Percentiles rank a stretch among this genome's conserved stretches.
These are phyloP conservation scores for Tetrapisispora fleetii DNA, from an alignment of 805 yeast genomes.

Conservation along the genomic window DNA sequence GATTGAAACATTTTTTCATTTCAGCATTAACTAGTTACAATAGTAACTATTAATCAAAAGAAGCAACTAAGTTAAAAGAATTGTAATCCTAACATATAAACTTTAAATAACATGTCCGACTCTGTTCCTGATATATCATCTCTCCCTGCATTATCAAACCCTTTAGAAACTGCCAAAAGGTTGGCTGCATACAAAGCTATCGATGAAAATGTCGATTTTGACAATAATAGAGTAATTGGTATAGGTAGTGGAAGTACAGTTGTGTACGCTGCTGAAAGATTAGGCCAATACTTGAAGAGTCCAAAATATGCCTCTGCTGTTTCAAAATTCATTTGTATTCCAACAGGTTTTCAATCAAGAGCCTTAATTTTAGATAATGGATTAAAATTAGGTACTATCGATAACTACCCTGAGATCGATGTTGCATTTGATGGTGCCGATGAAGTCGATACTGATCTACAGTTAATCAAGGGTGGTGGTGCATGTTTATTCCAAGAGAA, in stretches of 20 bases:
- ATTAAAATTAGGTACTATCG: slow-evolving; percentile 66
- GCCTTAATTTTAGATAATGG: slow-evolving; percentile 78
- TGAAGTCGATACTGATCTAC: slow-evolving; percentile 74
- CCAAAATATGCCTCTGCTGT: slow-evolving; percentile 30
- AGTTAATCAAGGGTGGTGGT: slow-evolving; percentile 97
- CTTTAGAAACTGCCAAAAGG: slow-evolving; percentile 76
- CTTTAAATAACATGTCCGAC: not conserved
- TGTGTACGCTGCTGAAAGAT: slow-evolving; percentile 90
- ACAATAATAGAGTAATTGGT: slow-evolving; percentile 66
- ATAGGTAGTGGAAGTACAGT: slow-evolving; percentile 97
- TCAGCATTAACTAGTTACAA: too few relatives aligned
- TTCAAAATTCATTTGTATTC: slow-evolving; percentile 61
- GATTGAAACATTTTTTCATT: too few relatives aligned
- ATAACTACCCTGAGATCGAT: slow-evolving; percentile 73
- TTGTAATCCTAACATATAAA: not conserved
- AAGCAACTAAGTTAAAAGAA: too few relatives aligned
- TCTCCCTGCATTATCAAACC: slow-evolving; percentile 21
- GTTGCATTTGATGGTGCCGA: slow-evolving; percentile 98
- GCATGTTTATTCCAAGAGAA: slow-evolving; percentile 97
- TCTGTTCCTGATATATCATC: not conserved
- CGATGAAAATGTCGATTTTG: slow-evolving; percentile 51
- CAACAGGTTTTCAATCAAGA: slow-evolving; percentile 95
- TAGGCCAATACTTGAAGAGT: slow-evolving; percentile 43
- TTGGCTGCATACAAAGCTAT: slow-evolving; percentile 88
- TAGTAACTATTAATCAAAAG: not conserved